These are phyloP conservation scores for Colletotrichum endophyticum DNA, from an alignment of 2,329 filamentous ascomycete genomes.

Conservation along the genomic window DNA sequence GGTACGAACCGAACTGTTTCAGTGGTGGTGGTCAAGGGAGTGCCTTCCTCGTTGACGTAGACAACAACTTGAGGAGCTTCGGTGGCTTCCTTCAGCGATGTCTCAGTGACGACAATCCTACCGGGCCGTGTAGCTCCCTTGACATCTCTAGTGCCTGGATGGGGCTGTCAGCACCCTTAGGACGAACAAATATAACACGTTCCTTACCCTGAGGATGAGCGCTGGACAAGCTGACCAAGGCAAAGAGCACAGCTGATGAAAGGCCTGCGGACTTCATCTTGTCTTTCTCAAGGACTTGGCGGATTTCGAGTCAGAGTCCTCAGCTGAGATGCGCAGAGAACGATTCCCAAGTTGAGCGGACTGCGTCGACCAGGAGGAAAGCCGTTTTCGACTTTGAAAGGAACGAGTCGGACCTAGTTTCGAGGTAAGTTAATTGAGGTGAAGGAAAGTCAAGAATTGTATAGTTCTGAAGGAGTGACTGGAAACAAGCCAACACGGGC, in stretches of 20 bases:
- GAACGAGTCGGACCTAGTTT: background rate
- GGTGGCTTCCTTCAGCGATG: constrained; percentile 41
- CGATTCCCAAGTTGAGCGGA: background rate
- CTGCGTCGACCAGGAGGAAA: background rate
- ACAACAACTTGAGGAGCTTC: constrained; percentile 56
- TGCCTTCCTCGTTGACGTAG: constrained; percentile 64
- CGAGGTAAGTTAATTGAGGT: constrained; percentile 15
- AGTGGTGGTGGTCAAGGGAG: constrained; percentile 50
- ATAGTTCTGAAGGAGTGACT: constrained; percentile 24
- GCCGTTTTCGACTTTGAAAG: background rate
- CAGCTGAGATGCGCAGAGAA: background rate
- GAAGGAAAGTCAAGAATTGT: background rate
- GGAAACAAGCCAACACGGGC: constrained; percentile 19
- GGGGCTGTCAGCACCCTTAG: background rate
- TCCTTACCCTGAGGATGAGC: constrained; percentile 10
- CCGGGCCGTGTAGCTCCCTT: background rate
- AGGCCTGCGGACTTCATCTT: constrained; percentile 5
- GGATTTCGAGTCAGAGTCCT: background rate
- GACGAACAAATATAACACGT: background rate
- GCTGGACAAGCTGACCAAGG: background rate
- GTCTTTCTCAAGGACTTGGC: background rate
- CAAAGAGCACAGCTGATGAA: background rate
- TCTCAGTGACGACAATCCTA: constrained; percentile 39
- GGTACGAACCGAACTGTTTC: constrained; percentile 37
- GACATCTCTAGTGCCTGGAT: constrained; percentile 8